Percentiles rank a stretch among this genome's conserved stretches.
phyloP scores from a whole-genome alignment of 306 rosid species.

The Castanea crenata region DNA sequence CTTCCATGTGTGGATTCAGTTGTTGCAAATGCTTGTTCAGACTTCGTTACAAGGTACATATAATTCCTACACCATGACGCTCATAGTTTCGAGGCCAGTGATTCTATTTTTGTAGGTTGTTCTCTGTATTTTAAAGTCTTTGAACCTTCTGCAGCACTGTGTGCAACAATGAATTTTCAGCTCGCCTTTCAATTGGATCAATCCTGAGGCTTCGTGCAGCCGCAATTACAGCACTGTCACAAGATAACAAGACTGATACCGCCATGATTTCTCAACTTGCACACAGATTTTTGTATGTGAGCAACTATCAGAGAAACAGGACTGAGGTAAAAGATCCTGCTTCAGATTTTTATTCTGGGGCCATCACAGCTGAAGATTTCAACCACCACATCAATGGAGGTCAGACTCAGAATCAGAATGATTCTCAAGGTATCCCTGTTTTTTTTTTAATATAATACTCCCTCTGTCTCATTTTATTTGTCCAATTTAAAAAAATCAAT shows the following conservation, averaged over 20 bases:
- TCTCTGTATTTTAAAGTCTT: conserved; percentile 18
- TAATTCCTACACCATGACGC: neutral
- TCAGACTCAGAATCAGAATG: conserved; percentile 42
- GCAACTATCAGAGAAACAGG: conserved; percentile 42
- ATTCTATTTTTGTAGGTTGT: conserved; percentile 11
- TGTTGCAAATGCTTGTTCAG: conserved; percentile 79
- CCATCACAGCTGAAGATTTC: conserved; percentile 20
- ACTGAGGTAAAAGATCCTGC: conserved; percentile 35
- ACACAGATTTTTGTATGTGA: conserved; percentile 48
- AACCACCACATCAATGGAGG: conserved; percentile 26
- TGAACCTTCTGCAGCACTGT: conserved; percentile 58
- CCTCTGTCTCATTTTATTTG: too few species aligned
- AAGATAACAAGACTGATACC: conserved; percentile 59
- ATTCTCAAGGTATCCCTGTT: conserved; percentile 37
- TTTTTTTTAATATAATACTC: neutral
- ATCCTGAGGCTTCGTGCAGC: conserved; percentile 83
- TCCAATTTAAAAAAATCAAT: too few species aligned
- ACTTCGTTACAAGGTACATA: conserved; percentile 75
- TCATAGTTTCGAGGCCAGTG: neutral
- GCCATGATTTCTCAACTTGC: conserved; percentile 66
- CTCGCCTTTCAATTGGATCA: conserved; percentile 82
- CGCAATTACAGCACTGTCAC: conserved; percentile 72
- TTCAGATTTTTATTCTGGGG: conserved; percentile 27
- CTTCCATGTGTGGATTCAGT: conserved; percentile 90
- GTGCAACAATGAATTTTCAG: conserved; percentile 73